Base-by-base conservation (phyloP, 345 rosid species). In the Camelina hispida region DNA sequence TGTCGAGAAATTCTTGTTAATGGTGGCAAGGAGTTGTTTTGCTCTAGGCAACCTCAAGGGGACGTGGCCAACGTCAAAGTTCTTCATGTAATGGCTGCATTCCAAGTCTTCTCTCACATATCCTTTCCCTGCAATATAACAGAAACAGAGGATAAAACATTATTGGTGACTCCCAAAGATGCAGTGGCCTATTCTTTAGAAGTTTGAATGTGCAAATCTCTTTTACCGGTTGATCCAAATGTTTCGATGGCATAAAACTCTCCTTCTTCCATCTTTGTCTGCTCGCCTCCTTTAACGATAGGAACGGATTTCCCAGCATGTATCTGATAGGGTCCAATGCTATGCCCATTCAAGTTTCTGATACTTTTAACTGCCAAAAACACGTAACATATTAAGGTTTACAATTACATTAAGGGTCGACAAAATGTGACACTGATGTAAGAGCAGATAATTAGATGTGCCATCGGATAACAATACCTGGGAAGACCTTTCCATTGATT, bases 191-290 rank as follows among this genome's bases (percentile, higher is more conserved):
- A 22, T 74, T 52, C 35, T 56, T 22, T 55, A 1, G 4, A 47
- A 9, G n/a, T 10, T 13, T 60, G 40, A 35, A n/a, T 30, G 16
- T 38, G 17, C 7, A 25, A 51, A 18, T 13, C 28, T 59, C 14
- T 50, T 48, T 76, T 81, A 95, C 98, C 99, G 47, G 98, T 89
- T 17, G 98, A 95, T 68, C 84, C 98, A 72, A 91, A 95, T 70
- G 98, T 93, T 85, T 95, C 98, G 28, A 91, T 91, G 57, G 97
- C 99, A 32, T 82, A 93, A 81, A 89, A 88, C 85, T 91, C 97
- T n/a, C 99, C 97, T 85, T 95, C 98, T 83, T 95, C 98, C 99
- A 92, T 90, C 78, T 92, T 95, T 55, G 94, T 93, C 79, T 93
- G 98, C 85, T 90, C 97, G 32, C 99, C 99, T 66, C 98, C 96